phyloP scores from a whole-genome alignment of 164 flowering plant genomes.

The Kalanchoe fedtschenkoi region DNA sequence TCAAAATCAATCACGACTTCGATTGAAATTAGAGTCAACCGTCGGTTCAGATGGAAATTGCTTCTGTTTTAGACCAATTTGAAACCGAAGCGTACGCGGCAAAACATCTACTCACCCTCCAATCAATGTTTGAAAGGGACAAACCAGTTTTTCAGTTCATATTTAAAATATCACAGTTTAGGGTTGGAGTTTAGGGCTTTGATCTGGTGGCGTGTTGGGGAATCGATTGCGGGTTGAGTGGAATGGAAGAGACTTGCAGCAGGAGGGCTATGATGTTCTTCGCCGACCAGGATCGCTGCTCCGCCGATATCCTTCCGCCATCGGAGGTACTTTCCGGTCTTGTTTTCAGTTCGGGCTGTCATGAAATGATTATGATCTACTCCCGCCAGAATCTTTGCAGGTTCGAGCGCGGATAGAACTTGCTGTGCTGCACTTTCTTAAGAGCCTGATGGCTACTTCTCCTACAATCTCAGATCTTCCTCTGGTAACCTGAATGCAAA shows the following conservation, averaged over 20 bases:
- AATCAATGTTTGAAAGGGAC: too few species aligned
- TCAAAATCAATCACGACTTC: too few species aligned
- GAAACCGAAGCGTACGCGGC: too few species aligned
- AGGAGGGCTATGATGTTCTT: constrained; percentile 45
- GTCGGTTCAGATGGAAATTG: too few species aligned
- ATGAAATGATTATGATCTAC: neutral
- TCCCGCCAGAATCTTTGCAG: constrained; percentile 18
- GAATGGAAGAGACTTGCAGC: constrained; percentile 31
- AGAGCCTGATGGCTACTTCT: constrained; percentile 40
- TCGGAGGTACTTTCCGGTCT: constrained; percentile 27
- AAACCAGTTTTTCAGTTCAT: too few species aligned
- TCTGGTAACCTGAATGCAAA: constrained; percentile 30
- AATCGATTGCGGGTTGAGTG: neutral
- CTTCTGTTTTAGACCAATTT: too few species aligned
- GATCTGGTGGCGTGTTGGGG: neutral
- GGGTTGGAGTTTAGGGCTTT: too few species aligned
- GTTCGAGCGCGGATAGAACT: constrained; percentile 83
- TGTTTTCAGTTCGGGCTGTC: neutral
- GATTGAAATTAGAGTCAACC: too few species aligned
- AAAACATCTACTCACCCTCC: too few species aligned
- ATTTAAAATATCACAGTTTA: too few species aligned
- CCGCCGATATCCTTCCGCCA: constrained; percentile 70
- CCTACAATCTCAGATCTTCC: constrained; percentile 71
- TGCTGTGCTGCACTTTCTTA: constrained; percentile 69
- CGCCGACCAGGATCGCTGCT: constrained; percentile 67